Base-by-base conservation (phyloP, 441 rosid species). In the Adansonia grandidieri region DNA sequence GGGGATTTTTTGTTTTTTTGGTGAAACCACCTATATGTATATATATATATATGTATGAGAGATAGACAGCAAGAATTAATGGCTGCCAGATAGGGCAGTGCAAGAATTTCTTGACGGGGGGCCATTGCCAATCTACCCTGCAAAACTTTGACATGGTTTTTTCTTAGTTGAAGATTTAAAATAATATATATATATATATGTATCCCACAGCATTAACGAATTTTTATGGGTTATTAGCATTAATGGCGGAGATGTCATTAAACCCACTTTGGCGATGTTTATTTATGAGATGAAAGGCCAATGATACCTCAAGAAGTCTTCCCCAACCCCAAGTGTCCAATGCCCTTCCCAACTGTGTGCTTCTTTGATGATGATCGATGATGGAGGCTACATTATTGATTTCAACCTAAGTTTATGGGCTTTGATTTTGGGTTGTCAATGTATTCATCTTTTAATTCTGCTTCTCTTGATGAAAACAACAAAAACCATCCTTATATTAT, bases 321-420 rank as follows among this genome's bases (percentile, higher is more conserved):
- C 32, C 32, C 32, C 32, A 28, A 28, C 22, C 62, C 32, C 32
- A 20, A 32, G 45, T 63, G 37, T 37, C 68, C 14, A 63, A 63
- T 63, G 68, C 10, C 6, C 17, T 28, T 28, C 32, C 68, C 68
- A 32, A 15, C 68, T 32, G 47, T 32, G 0, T 58, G 3, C 45
- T 32, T 15, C 68, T 14, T 14, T 32, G 68, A 32, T 63, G 68
- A 32, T 62, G 5, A 63, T 63, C 47, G n/a, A 13, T 40, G 19
- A 32, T 15, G 47, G 24, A n/a, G 50, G 50, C 4, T 40, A 48
- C 50, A 40, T 45, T 67, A 67, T 67, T 32, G 2, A 67, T 17
- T 28, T 8, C 69, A 67, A 32, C 67, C 71, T 67, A 44, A 44
- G 48, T 67, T 67, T 67, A 44, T 9, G 32, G 71, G 71, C 53